Evolutionary conservation across 1,284 basidiomycete species (phyloP), one percentile per base, ranked within the genome.

Genomic region (Anthracocystis walkeri): DNA sequence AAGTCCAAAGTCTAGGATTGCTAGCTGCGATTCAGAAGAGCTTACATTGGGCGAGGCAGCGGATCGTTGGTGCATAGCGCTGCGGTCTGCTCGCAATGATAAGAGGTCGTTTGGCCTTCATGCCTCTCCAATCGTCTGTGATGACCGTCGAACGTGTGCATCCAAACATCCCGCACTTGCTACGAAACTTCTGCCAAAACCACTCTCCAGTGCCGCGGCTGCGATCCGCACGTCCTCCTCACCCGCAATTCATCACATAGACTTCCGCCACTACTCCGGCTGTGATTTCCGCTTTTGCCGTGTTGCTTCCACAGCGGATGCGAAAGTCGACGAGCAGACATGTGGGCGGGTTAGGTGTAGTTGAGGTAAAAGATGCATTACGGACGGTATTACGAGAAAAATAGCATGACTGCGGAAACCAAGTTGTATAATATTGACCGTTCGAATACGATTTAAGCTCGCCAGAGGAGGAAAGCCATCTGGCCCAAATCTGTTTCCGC

Each of bases 381-480:
- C 53, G 41, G n/a, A n/a, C n/a, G n/a, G n/a, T n/a, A n/a, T n/a
- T n/a, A 20, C 27, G 23, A 35, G 27, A 23, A 16, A 33, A 14
- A 29, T n/a, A 29, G 29, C 29, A 29, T 29, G 29, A 29, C 29
- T 29, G 29, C 8, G 29, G 11, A 35, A 12, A 14, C 33, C 33
- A 35, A 35, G 31, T 29, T 31, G 27, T 56, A 51, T 33, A 51
- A 5, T 12, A 12, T 40, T 21, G 7, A 25, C 10, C n/a, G n/a
- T n/a, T n/a, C n/a, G n/a, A n/a, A n/a, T n/a, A n/a, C n/a, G n/a
- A n/a, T n/a, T 58, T 67, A 85, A 21, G 83, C 82, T 41, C 83
- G 66, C 83, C 83, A 85, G 21, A 85, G 65, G 2, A 85, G 60
- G 69, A 85, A 85, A 3, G 83, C 83, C 63, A 84, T 80, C 42